Conservation (phyloP, 345 rosid genomes). For the Syzygium grande region DNA sequence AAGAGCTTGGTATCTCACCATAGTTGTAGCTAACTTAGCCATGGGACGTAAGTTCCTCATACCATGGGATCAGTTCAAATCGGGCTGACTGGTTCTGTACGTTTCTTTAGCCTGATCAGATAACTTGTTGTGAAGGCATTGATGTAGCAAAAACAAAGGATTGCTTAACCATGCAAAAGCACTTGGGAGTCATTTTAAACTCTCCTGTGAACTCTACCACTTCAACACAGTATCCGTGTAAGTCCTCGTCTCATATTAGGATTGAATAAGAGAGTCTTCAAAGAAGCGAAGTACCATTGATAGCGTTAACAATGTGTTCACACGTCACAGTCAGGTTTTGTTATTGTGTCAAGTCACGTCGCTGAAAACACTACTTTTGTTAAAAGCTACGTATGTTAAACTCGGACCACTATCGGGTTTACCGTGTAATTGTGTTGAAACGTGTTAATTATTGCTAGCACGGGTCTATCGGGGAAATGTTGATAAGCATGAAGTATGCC, state of each 20-base stretch:
- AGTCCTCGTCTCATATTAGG: not conserved
- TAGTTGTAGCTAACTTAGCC: not conserved
- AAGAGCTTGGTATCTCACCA: not conserved
- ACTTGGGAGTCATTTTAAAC: not conserved
- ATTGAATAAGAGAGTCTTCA: not conserved
- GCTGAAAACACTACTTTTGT: not conserved
- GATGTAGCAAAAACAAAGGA: not conserved
- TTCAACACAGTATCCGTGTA: not conserved
- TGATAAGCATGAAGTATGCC: not conserved
- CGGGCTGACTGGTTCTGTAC: not conserved
- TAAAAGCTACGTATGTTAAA: not conserved
- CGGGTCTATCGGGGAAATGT: no score
- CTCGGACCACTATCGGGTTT: not conserved
- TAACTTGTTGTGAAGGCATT: not conserved
- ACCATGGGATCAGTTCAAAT: no score
- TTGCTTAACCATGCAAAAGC: not conserved
- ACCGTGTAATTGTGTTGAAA: not conserved
- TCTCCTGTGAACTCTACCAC: not conserved
- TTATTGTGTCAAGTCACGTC: not conserved
- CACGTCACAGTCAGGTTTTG: not conserved
- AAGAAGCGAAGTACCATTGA: not conserved
- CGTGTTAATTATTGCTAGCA: no score
- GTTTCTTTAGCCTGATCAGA: not conserved
- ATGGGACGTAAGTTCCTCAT: not conserved
- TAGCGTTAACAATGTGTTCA: not conserved